phyloP scores from a whole-genome alignment of 139 green algal genomes.

The Chlorella sp. region DNA sequence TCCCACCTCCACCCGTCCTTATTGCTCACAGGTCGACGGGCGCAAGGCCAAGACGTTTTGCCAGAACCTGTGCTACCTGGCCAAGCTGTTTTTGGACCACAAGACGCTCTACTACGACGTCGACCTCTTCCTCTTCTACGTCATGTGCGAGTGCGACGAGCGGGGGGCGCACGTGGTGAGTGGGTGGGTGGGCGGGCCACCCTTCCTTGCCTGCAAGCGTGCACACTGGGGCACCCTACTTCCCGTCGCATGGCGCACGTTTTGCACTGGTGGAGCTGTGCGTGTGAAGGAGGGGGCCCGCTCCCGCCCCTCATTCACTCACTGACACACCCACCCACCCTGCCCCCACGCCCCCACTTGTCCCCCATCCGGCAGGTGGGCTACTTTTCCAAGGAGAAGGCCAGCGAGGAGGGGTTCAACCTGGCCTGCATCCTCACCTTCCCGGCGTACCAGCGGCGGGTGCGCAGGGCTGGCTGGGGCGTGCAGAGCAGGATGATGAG shows the following conservation, averaged over 20 bases:
- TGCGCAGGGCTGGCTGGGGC: neutral
- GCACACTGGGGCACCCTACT: too few relatives aligned
- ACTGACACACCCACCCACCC: too few relatives aligned
- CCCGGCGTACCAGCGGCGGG: slow-evolving; percentile 94
- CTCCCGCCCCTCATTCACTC: too few relatives aligned
- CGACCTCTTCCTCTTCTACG: slow-evolving; percentile 99
- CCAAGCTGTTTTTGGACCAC: slow-evolving; percentile 99
- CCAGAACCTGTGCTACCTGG: slow-evolving; percentile 98
- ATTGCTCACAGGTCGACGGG: slow-evolving; percentile 91
- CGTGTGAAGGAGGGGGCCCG: too few relatives aligned
- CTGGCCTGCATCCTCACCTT: slow-evolving; percentile 99
- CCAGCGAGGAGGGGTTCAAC: slow-evolving; percentile 95
- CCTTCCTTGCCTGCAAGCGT: too few relatives aligned
- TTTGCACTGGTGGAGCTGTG: too few relatives aligned
- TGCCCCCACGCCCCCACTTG: too few relatives aligned
- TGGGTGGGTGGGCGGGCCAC: too few relatives aligned
- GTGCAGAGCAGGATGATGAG: too few relatives aligned
- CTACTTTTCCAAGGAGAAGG: slow-evolving; percentile 72
- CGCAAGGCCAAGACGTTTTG: slow-evolving; percentile 87
- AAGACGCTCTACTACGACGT: slow-evolving; percentile 99
- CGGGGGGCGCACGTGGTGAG: slow-evolving; percentile 90
- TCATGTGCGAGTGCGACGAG: slow-evolving; percentile 97
- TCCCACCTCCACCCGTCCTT: slow-evolving; percentile 37
- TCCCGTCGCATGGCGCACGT: too few relatives aligned
- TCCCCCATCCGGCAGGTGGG: slow-evolving; percentile 57